Conservation (phyloP, 2,329 filamentous ascomycete genomes). For the Penicillium nordicum region DNA sequence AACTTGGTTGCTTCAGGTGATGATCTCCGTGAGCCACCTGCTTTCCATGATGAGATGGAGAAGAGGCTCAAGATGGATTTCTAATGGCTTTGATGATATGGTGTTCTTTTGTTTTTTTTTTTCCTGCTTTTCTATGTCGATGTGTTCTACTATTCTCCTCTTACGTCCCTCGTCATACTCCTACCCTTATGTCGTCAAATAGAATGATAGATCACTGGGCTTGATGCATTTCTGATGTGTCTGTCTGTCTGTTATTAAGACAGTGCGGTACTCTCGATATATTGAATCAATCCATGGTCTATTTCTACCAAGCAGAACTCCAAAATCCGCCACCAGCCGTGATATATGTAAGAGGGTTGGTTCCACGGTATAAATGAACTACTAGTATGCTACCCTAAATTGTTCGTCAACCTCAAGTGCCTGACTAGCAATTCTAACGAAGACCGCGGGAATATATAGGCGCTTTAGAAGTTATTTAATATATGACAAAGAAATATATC, state of each 20-base stretch:
- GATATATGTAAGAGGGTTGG: neutral
- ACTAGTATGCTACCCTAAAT: neutral
- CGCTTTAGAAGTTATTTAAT: neutral
- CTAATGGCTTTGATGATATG: constrained; percentile 21
- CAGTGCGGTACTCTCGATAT: neutral
- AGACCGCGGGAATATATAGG: neutral
- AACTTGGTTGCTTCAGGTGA: constrained; percentile 47
- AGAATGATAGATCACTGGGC: constrained; percentile 16
- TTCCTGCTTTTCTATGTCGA: constrained; percentile 10
- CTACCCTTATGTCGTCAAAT: constrained; percentile 11
- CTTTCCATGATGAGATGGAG: constrained; percentile 93
- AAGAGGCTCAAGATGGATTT: constrained; percentile 75
- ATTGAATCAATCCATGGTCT: constrained; percentile 12
- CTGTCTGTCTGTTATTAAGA: neutral
- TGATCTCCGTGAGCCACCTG: constrained; percentile 65
- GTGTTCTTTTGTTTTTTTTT: constrained; percentile 12
- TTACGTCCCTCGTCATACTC: constrained; percentile 8
- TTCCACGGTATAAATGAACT: neutral
- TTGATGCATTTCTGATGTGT: neutral
- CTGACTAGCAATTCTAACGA: neutral
- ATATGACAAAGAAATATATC: constrained; percentile 2
- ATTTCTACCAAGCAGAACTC: neutral
- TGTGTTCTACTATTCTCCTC: constrained; percentile 15
- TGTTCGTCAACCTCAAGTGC: neutral
- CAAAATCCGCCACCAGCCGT: neutral